phyloP scores from a whole-genome alignment of 2,329 filamentous ascomycete genomes.

The Fusarium protoensiforme region DNA sequence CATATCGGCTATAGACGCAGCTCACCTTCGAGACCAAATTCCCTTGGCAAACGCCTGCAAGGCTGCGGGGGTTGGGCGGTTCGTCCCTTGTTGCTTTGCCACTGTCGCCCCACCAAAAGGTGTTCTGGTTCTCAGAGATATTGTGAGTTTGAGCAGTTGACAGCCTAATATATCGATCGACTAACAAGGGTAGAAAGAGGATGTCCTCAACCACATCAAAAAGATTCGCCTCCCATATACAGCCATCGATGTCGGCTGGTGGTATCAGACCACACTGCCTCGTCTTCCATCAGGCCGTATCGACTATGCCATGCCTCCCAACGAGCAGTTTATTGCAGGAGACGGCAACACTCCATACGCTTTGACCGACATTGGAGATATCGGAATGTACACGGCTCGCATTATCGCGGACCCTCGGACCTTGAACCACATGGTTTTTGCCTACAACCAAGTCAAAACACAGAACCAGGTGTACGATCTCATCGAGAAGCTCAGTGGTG shows the following conservation, averaged over 20 bases:
- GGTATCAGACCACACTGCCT: conserved; percentile 60
- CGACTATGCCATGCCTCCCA: conserved; percentile 43
- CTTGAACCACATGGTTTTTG: conserved; percentile 62
- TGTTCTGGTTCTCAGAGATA: conserved; percentile 31
- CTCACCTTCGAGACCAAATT: conserved; percentile 57
- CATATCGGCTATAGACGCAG: conserved; percentile 46
- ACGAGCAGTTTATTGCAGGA: conserved; percentile 52
- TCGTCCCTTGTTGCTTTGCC: conserved; percentile 63
- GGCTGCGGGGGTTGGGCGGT: conserved; percentile 60
- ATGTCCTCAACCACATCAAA: conserved; percentile 61
- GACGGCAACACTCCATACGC: conserved; percentile 57
- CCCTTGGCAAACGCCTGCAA: conserved; percentile 60
- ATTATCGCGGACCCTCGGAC: conserved; percentile 64
- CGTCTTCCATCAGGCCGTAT: conserved; percentile 39
- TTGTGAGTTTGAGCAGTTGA: not conserved
- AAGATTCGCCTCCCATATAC: conserved; percentile 63
- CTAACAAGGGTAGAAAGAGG: conserved; percentile 54
- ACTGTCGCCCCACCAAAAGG: conserved; percentile 55
- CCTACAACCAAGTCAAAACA: conserved; percentile 57
- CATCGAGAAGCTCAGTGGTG: conserved; percentile 59
- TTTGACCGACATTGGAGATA: conserved; percentile 61
- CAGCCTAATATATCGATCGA: not conserved
- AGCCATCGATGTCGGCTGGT: conserved; percentile 68
- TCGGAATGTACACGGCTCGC: conserved; percentile 61
- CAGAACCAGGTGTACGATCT: conserved; percentile 58